These are phyloP conservation scores for Pisolithus microcarpus DNA, from an alignment of 768 basidiomycete genomes.

Conservation along the genomic window DNA sequence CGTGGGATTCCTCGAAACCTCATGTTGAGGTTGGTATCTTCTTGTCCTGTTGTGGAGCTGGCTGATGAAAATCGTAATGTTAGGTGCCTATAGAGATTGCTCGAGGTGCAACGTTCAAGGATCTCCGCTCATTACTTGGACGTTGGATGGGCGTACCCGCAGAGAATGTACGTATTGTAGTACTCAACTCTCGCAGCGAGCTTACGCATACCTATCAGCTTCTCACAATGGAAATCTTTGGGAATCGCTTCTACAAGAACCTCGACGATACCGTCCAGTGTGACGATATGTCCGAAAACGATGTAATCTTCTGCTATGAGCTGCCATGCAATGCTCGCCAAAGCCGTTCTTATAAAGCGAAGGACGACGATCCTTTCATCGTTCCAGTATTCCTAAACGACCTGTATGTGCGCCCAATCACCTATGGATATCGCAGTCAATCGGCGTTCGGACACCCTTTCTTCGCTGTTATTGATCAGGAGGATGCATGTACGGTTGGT, in stretches of 20 bases:
- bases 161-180: conserved; percentile 53
- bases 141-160: conserved; percentile 67
- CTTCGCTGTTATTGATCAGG: conserved; percentile 49
- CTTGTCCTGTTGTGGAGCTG: not conserved
- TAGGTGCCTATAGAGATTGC: conserved; percentile 72
- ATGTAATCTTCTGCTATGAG: conserved; percentile 75
- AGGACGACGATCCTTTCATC: conserved; percentile 63
- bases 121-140: conserved; percentile 70
- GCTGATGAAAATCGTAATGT: conserved; percentile 1
- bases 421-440: conserved; percentile 22
- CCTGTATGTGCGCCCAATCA: conserved; percentile 23
- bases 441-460: conserved; percentile 66
- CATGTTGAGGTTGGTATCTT: conserved; percentile 49
- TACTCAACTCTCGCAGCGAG: not conserved
- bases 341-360: conserved; percentile 50
- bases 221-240: conserved; percentile 78
- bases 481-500: conserved; percentile 48
- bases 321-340: conserved; percentile 69
- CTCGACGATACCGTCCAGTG: conserved; percentile 67
- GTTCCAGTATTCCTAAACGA: conserved; percentile 71
- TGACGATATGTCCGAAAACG: conserved; percentile 65
- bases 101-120: conserved; percentile 73
- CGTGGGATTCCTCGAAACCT: conserved; percentile 62
- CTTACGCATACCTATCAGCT: conserved; percentile 44
- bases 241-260: conserved; percentile 74